These are phyloP conservation scores for Medicago truncatula DNA, from an alignment of 306 rosid genomes.

Conservation along the genomic window MtrunA17r5.0-ANR NC_053045.1:42202001-42202500, in stretches of 20 bases:
- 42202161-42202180: not conserved
- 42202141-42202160: not conserved
- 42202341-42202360: slow-evolving; percentile 21
- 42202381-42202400: slow-evolving; percentile 13
- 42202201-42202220: slow-evolving; percentile 12
- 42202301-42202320: not conserved
- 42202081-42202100: slow-evolving; percentile 74
- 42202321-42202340: slow-evolving; percentile 29
- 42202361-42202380: slow-evolving; percentile 23
- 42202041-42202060: slow-evolving; percentile 28
- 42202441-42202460: slow-evolving; percentile 39
- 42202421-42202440: slow-evolving; percentile 40
- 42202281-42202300: slow-evolving; percentile 39
- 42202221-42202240: not conserved
- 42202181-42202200: not conserved
- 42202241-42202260: slow-evolving; percentile 5
- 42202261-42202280: slow-evolving; percentile 30
- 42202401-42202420: slow-evolving; percentile 27
- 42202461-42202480: slow-evolving; percentile 52
- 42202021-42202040: not conserved
- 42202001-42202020: slow-evolving; percentile 18
- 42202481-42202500: slow-evolving; percentile 58
- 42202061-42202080: slow-evolving; percentile 34
- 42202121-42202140: slow-evolving; percentile 57
- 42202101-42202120: slow-evolving; percentile 80